Conservation (phyloP, 2,329 filamentous ascomycete genomes). For the Aspergillus fischeri region DNA sequence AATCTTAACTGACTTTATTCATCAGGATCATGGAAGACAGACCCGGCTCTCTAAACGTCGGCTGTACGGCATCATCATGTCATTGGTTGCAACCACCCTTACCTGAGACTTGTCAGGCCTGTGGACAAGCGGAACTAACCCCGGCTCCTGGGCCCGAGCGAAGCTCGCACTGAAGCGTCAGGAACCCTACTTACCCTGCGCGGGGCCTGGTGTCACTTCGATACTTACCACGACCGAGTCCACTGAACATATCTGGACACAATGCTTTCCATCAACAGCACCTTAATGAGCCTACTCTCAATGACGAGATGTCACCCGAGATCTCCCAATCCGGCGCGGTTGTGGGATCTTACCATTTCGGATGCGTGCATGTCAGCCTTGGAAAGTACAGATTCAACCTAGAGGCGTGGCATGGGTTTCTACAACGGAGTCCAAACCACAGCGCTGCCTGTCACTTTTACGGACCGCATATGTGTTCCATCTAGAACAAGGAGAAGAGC, state of each 20-base stretch:
- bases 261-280: not conserved
- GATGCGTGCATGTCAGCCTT: not conserved
- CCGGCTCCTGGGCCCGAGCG: not conserved
- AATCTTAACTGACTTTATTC: slow-evolving; percentile 4
- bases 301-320: not conserved
- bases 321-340: not conserved
- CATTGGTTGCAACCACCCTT: not conserved
- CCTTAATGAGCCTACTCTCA: not conserved
- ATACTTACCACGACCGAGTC: not conserved
- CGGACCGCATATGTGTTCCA: not conserved
- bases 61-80: not conserved
- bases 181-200: not conserved
- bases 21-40: slow-evolving; percentile 37
- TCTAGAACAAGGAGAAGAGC: not conserved
- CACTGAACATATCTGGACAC: not conserved
- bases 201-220: not conserved
- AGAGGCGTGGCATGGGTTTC: not conserved
- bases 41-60: slow-evolving; percentile 25
- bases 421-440: not conserved
- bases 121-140: not conserved
- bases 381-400: not conserved
- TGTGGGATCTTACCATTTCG: not conserved
- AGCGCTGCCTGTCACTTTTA: not conserved
- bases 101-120: not conserved
- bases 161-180: not conserved